Base-by-base conservation (phyloP, 441 rosid genomes). In the Euphorbia corollata region DNA sequence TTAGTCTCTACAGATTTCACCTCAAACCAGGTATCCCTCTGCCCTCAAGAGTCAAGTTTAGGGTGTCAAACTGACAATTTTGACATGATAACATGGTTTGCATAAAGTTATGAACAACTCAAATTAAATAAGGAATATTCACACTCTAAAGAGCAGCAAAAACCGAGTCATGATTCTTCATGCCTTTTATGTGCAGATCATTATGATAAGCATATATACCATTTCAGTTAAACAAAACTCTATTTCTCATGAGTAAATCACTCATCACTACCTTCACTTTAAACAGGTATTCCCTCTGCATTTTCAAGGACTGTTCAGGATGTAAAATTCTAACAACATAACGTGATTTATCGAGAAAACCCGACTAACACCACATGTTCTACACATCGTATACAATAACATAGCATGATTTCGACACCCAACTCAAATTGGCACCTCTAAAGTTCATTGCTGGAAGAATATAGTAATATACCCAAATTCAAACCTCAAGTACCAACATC, bases 381-480 rank as follows among this genome's bases (percentile, higher is more conserved):
- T 1, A 12, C 51, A 45, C n/a, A 45, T n/a, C 56, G 11, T n/a
- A 16, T 51, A 51, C 20, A 51, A 51, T 6, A n/a, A 51, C 23
- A 51, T 51, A 51, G 20, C 56, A 51, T 18, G 10, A 19, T 51
- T 18, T n/a, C 23, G 23, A 48, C 56, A 18, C 23, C 6, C 56
- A 51, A 51, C 56, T 18, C 56, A 18, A 51, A 51, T 18, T 51
- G 56, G n/a, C 56, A 51, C 23, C 56, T 27, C n/a, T 13, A n/a
- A 67, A 55, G 24, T 56, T 24, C 70, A 67, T 11, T 56, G 54
- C 13, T 41, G 18, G 38, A 66, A 66, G 47, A 54, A 55, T 55
- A 23, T 55, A 0, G 32, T 19, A 19, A 23, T 12, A 5, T 1
- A 22, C 59, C 10, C 7, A 55, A 55, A 23, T 24, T 9, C 16